Evolutionary conservation across 163 green algal genomes (phyloP).

Genomic region (Scenedesmus sp.): DNA sequence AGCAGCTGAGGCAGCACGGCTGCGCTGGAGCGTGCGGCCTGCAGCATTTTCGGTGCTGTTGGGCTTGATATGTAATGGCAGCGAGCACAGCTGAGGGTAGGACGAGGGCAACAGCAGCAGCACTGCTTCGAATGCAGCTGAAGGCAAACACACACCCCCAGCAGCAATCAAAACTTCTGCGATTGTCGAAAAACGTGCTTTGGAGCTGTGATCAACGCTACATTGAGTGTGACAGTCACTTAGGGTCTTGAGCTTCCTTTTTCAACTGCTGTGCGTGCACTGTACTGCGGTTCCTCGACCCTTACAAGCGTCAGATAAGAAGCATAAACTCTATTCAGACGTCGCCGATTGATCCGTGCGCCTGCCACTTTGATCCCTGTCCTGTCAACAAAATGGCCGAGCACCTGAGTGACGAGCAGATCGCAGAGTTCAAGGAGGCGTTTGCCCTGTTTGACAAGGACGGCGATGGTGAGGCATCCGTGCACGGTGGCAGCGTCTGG

Average conservation of each 20-base stretch:
- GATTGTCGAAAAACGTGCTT: not conserved
- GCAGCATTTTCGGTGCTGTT: constrained; percentile 12
- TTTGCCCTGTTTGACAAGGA: constrained; percentile 99
- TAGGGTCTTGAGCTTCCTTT: not conserved
- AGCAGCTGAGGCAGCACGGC: constrained; percentile 41
- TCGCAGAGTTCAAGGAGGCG: constrained; percentile 98
- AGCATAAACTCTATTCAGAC: not conserved
- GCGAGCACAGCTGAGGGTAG: not conserved
- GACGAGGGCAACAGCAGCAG: not conserved
- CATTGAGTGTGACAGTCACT: constrained; percentile 4
- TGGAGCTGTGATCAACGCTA: not conserved
- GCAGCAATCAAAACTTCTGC: not conserved
- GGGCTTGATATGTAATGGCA: not conserved
- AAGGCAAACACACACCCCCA: not conserved
- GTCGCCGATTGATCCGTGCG: not conserved
- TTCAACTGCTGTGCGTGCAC: not conserved
- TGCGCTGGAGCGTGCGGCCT: not conserved
- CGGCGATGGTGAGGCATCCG: constrained; percentile 82
- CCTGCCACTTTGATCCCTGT: not conserved
- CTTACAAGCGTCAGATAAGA: not conserved
- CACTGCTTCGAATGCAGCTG: not conserved
- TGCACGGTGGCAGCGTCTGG: constrained; percentile 3
- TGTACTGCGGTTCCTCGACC: not conserved
- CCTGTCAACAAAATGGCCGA: constrained; percentile 61
- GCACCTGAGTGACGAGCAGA: constrained; percentile 95